Base-by-base conservation (phyloP, 2,329 filamentous ascomycete species). In the Lachnellula hyalina region DNA sequence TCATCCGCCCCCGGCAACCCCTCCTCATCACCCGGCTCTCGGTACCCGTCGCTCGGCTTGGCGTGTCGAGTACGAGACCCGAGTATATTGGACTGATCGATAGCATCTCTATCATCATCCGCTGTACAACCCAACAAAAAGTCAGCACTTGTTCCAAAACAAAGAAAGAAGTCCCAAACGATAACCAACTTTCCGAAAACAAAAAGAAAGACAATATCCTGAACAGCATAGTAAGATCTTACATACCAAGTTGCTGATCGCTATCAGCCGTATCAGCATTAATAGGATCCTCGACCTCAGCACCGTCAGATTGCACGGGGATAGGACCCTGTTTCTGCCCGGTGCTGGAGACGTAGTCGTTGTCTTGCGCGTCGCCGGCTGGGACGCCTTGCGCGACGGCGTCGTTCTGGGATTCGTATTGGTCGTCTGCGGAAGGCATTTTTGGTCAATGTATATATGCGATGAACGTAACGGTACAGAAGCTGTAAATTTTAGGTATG, bases 341-440 rank as follows among this genome's bases (percentile, higher is more conserved):
- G 34, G 65, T 48, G 40, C 69, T 70, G 8, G 71, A 72, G 47
- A 71, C 67, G 62, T 74, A 71, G 12, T 64, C 62, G 56, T 70
- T 61, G 51, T 70, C 64, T 46, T 32, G 28, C 7, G 28, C 28
- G 28, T 32, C 28, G 28, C 28, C 28, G 7, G 28, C 7, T 32
- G 28, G 28, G 28, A 32, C 28, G 28, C 28, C 28, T 7, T 8
- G 8, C 1, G 28, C 28, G 28, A 7, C 6, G 7, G 6, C 8
- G 28, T 32, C 28, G 28, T 32, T 32, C 9, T 32, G 28, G 8
- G 28, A 9, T 8, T 32, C 28, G 28, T 32, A 32, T 32, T 32
- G 28, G 28, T 32, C 28, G 28, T 32, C 28, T 8, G 28, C 28
- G 28, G 7, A 32, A 32, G 28, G 2, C 28, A 32, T 32, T 2